A percentile compares a stretch with the other conserved stretches of the same genome.
Evolutionary conservation across 305 asterid species (phyloP).

Genomic region (Fraxinus platypoda): DNA sequence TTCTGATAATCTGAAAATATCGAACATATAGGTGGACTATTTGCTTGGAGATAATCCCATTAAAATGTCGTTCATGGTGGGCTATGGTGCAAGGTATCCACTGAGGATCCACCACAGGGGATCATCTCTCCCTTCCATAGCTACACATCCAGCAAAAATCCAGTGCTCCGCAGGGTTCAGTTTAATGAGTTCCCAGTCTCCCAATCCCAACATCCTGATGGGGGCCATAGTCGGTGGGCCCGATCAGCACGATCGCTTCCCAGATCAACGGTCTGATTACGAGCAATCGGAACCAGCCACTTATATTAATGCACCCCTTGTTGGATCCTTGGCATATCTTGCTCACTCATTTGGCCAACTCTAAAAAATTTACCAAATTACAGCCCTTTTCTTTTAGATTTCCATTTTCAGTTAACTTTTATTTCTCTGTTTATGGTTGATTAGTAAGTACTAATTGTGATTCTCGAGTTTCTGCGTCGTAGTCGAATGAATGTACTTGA

Average conservation of each 20-base stretch:
- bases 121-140: constrained; percentile 74
- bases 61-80: constrained; percentile 94
- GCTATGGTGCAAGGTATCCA: constrained; percentile 82
- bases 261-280: constrained; percentile 77
- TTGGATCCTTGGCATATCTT: constrained; percentile 76
- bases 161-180: constrained; percentile 72
- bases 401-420: not conserved
- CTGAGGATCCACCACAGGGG: constrained; percentile 89
- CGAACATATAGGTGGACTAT: constrained; percentile 67
- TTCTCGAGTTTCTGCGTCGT: not conserved
- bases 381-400: not conserved
- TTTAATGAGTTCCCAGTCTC: constrained; percentile 54
- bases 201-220: constrained; percentile 68
- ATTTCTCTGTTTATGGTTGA: not conserved
- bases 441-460: not conserved
- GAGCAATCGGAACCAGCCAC: constrained; percentile 98
- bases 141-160: constrained; percentile 66
- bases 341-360: constrained; percentile 96
- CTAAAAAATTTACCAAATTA: constrained; percentile 17
- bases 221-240: constrained; percentile 99
- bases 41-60: constrained; percentile 82
- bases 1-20: not conserved
- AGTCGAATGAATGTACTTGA: not conserved
- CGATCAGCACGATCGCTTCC: constrained; percentile 72
- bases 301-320: constrained; percentile 89